Base-by-base conservation (phyloP, 345 rosid genomes). In the Erodium maritimum region DNA sequence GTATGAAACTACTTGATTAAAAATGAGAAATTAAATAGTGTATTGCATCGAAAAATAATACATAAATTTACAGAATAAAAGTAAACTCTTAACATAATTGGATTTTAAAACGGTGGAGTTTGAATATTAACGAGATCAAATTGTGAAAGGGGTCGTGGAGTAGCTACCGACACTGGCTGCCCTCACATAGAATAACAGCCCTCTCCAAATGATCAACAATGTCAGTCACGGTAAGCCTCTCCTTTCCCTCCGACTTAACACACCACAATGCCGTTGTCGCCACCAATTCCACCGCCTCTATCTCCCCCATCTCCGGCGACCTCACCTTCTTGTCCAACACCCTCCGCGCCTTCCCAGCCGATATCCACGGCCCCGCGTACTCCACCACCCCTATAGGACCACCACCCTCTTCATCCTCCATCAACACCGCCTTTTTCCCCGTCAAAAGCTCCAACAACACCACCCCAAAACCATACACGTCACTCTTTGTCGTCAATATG, bases 401-500 rank as follows among this genome's bases (percentile, higher is more conserved):
- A 5, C 50, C 57, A n/a, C n/a, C n/a, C n/a, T n/a, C n/a, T n/a
- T n/a, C n/a, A 61, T 70, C 69, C 3, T 50, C 64, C 55, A 51
- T 73, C 62, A 84, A 76, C 23, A 84, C 73, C 1, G 87, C 83
- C 53, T 66, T 73, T 50, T 66, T 82, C 37, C 91, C 87, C 9
- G 87, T 82, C 62, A 84, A 56, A 10, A 82, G 76, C 61, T 84
- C 87, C 56, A 82, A 24, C 55, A 84, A 59, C 29, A 84, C 87
- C 24, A 84, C 91, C 0, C 91, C 87, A 0, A 84, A 72, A 5
- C 91, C 80, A 56, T 84, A 84, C 13, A 84, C 70, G 50, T 84
- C 91, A 23, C 80, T 84, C 61, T 79, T 82, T 2, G 78, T 55
- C 10, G 87, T 81, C 54, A 80, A 23, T 1, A 74, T 71, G 58